Evolutionary conservation across 306 rosid genomes (phyloP).

Genomic region (Leucaena leucocephala): DNA sequence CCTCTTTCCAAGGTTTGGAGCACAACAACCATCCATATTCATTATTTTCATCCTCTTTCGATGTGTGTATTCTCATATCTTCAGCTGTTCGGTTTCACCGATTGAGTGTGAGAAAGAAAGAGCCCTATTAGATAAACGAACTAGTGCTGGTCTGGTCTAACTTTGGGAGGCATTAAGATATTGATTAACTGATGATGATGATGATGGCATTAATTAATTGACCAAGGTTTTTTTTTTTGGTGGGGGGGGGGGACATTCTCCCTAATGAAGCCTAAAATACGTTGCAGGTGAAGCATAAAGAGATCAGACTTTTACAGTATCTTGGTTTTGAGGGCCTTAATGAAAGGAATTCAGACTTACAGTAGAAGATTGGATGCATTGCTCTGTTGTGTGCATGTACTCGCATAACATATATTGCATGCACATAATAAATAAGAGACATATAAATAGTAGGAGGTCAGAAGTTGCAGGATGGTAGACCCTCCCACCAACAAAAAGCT

Average conservation of each 20-base stretch:
- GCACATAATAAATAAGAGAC: conserved; percentile 51
- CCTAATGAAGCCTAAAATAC: neutral
- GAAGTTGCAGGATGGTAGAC: conserved; percentile 51
- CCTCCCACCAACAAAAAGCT: conserved; percentile 47
- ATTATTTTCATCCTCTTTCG: neutral
- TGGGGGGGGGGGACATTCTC: no score
- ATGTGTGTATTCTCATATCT: neutral
- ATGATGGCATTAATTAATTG: conserved; percentile 20
- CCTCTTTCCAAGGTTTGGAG: conserved; percentile 18
- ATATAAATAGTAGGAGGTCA: conserved; percentile 54
- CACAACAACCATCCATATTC: conserved; percentile 3
- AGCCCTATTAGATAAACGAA: no score
- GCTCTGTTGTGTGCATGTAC: conserved; percentile 48
- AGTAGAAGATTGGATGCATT: conserved; percentile 33
- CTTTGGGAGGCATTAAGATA: neutral
- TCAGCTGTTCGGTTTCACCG: no score
- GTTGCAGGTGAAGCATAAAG: conserved; percentile 26
- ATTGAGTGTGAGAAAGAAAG: no score
- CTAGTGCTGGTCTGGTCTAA: no score
- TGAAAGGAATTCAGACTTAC: conserved; percentile 28
- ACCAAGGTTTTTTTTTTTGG: neutral
- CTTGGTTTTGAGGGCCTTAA: conserved; percentile 17
- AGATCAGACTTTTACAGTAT: neutral
- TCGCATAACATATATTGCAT: conserved; percentile 42
- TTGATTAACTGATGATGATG: neutral